These are phyloP conservation scores for Colletotrichum coccodes DNA, from an alignment of 2,329 filamentous ascomycete genomes.

Conservation along the genomic window DNA sequence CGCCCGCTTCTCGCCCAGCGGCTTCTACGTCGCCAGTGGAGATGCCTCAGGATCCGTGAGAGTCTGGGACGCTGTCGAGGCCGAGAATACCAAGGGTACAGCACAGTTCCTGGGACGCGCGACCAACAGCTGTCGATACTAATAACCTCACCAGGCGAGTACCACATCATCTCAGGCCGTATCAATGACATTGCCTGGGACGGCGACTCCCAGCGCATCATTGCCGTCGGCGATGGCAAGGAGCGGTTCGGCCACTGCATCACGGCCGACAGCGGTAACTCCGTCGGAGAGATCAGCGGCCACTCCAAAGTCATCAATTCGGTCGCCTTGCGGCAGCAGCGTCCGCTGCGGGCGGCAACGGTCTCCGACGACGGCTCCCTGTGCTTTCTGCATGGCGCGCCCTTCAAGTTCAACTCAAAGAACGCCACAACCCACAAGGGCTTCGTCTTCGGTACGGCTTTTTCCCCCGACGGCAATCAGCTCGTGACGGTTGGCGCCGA, in stretches of 20 bases:
- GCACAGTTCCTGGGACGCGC: background rate
- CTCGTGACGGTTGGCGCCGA: conserved; percentile 95
- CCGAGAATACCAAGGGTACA: conserved; percentile 79
- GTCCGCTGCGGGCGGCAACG: conserved; percentile 91
- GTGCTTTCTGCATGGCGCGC: conserved; percentile 92
- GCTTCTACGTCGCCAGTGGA: conserved; percentile 94
- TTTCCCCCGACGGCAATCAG: conserved; percentile 85
- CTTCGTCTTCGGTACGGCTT: conserved; percentile 88
- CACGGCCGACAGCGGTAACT: conserved; percentile 95
- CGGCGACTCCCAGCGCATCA: conserved; percentile 94
- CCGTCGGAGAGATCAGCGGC: conserved; percentile 91
- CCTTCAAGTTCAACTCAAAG: conserved; percentile 96
- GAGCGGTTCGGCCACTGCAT: conserved; percentile 95
- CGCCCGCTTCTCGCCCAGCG: conserved; percentile 91
- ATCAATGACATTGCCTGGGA: conserved; percentile 99
- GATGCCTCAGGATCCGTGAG: conserved; percentile 86
- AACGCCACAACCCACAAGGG: conserved; percentile 82
- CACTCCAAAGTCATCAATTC: conserved; percentile 92
- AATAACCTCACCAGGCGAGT: conserved; percentile 69
- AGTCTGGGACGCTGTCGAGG: conserved; percentile 93
- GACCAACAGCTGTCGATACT: background rate
- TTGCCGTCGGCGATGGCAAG: conserved; percentile 94
- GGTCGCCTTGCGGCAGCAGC: conserved; percentile 87
- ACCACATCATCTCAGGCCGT: conserved; percentile 90
- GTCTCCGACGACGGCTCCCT: conserved; percentile 90